A percentile compares a stretch with the other conserved stretches of the same genome.
These are phyloP conservation scores for Maudiozyma barnettii DNA, from an alignment of 805 yeast genomes.

Conservation along the genomic window DNA sequence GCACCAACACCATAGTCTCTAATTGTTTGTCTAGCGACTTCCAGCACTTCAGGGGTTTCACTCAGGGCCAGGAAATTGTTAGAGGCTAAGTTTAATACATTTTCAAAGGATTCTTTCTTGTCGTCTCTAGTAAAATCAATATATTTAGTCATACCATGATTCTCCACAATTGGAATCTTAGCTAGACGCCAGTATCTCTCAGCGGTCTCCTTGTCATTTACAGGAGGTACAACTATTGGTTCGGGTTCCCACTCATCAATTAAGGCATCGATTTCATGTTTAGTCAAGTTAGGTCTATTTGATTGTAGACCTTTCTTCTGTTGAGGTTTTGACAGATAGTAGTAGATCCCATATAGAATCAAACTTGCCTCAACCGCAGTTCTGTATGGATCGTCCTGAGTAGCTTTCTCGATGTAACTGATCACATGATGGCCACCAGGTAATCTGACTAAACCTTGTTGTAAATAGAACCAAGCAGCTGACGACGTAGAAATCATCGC, in stretches of 20 bases:
- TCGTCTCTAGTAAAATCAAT: slow-evolving; percentile 22
- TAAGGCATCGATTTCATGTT: slow-evolving; percentile 67
- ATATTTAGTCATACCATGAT: slow-evolving; percentile 37
- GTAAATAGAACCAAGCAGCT: slow-evolving; percentile 17
- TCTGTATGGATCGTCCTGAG: slow-evolving; percentile 88
- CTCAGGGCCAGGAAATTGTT: slow-evolving; percentile 64
- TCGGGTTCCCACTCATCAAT: slow-evolving; percentile 90
- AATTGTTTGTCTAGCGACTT: slow-evolving; percentile 50
- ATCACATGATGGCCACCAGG: slow-evolving; percentile 34
- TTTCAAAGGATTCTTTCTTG: slow-evolving; percentile 21
- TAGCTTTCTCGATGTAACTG: slow-evolving; percentile 73
- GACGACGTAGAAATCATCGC: slow-evolving; percentile 19
- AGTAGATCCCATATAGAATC: slow-evolving; percentile 72
- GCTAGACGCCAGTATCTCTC: slow-evolving; percentile 43
- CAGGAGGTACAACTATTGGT: slow-evolving; percentile 46
- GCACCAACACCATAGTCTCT: slow-evolving; percentile 86
- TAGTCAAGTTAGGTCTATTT: slow-evolving; percentile 51
- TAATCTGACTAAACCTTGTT: slow-evolving; percentile 8
- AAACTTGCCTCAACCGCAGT: slow-evolving; percentile 71
- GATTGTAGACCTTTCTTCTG: slow-evolving; percentile 68
- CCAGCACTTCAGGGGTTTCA: slow-evolving; percentile 36
- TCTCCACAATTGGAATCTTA: slow-evolving; percentile 53
- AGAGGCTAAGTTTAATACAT: slow-evolving; percentile 58
- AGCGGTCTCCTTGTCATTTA: neutral
- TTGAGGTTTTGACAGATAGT: slow-evolving; percentile 63